Evolutionary conservation across 1,284 basidiomycete species (phyloP), one percentile per base, ranked within the genome.

Genomic region (Taiwanofungus camphoratus): DNA sequence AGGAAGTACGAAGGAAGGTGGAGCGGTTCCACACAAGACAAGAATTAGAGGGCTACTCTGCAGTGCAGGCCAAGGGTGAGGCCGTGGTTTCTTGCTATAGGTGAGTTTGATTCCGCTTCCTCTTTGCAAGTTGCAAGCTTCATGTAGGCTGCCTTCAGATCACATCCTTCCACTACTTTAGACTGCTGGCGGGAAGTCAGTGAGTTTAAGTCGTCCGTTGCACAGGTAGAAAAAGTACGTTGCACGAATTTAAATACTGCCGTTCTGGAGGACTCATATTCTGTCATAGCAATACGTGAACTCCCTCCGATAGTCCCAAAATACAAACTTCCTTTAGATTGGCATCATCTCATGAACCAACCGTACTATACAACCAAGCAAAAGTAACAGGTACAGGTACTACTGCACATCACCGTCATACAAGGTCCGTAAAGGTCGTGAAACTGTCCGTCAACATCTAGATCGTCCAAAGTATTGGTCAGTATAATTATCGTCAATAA

Each of bases 181-280:
- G 77, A 91, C 52, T 92, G 89, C 63, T 88, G 82, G 82, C 71
- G 69, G 48, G 77, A 89, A 56, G 86, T 89, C 4, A 63, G 66
- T n/a, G 71, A 70, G 16, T 92, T 92, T 68, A 90, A 82, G 57
- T 57, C 68, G 23, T 76, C 83, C 1, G 84, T 92, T 13, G 71
- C 74, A 9, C 64, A 71, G 40, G 68, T 87, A 54, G 89, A 92
- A 62, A 68, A 74, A 61, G 78, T 77, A 46, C 51, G 69, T 46
- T 3, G 33, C 18, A 12, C 15, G 24, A 9, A 7, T 4, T 42
- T 16, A 36, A 16, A 9, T n/a, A 23, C 13, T 5, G 13, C 16
- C 45, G 7, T 39, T 44, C 49, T 51, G 42, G 42, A 43, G 9
- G 30, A 48, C 41, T 52, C 57, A 42, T 41, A 48, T 27, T 46